Evolutionary conservation across 768 basidiomycete genomes (phyloP).

Genomic region (Tephrocybe sp.): DNA sequence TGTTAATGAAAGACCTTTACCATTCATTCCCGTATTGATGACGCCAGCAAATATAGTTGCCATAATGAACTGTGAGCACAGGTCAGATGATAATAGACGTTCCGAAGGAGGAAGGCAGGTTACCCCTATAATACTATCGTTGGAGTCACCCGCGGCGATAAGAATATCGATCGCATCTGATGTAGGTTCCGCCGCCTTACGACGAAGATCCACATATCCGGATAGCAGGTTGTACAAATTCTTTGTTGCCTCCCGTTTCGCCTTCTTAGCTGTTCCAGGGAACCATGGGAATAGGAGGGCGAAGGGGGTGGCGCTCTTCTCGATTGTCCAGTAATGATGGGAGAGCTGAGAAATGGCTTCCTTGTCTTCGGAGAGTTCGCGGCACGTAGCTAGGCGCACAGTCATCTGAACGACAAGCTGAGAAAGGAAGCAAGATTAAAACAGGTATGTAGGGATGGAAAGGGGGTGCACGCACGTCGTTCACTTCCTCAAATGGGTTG

Average conservation of each 20-base stretch:
- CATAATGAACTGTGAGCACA: conserved; percentile 24
- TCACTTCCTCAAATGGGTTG: conserved; percentile 18
- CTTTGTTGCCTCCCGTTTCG: conserved; percentile 14
- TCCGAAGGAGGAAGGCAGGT: neutral
- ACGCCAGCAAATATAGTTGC: conserved; percentile 35
- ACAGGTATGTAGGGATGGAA: no score
- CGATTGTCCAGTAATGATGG: conserved; percentile 12
- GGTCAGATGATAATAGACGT: neutral
- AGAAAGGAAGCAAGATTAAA: neutral
- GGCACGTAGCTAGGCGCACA: conserved; percentile 17
- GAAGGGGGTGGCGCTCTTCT: conserved; percentile 14
- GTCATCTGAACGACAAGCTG: conserved; percentile 22
- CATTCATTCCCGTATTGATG: conserved; percentile 31
- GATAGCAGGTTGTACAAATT: conserved; percentile 13
- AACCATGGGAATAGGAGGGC: conserved; percentile 25
- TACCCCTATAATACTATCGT: conserved; percentile 24
- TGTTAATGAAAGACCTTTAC: conserved; percentile 20
- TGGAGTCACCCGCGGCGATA: conserved; percentile 15
- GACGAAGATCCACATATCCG: conserved; percentile 15
- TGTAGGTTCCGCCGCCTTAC: no score
- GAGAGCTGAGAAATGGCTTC: conserved; percentile 12
- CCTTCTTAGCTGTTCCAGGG: conserved; percentile 16
- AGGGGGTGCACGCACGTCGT: conserved; percentile 10
- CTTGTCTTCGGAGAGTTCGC: conserved; percentile 18
- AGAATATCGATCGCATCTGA: conserved; percentile 22